Percentiles rank a stretch among this genome's conserved stretches.
Evolutionary conservation across 148 eudicot genomes (phyloP).

Genomic region (Vaccinium vitisidaea): DNA sequence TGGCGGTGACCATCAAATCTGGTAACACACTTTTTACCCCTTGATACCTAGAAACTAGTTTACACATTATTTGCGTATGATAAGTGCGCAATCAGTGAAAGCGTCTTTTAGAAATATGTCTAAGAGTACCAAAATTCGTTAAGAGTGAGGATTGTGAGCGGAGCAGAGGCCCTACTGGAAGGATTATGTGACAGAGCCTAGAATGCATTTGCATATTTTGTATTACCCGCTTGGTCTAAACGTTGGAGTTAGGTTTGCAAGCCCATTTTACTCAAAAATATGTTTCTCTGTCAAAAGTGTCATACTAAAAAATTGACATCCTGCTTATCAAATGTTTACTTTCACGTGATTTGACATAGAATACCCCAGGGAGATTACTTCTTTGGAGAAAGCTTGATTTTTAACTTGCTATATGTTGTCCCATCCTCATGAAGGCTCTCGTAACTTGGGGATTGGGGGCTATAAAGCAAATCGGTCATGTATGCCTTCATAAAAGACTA

Average conservation of each 20-base stretch:
- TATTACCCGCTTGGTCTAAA: neutral
- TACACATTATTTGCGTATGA: too few relatives aligned
- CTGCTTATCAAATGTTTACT: neutral
- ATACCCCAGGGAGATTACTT: too few relatives aligned
- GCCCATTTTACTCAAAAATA: neutral
- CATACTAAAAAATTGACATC: neutral
- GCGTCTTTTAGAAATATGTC: neutral
- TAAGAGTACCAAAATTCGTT: neutral
- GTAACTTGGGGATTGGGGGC: neutral
- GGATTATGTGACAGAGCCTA: neutral
- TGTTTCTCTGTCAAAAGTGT: neutral
- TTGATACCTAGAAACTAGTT: neutral
- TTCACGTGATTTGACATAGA: neutral
- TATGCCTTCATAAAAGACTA: neutral
- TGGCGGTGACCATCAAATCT: conserved; percentile 63
- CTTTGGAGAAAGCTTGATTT: neutral
- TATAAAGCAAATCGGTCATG: neutral
- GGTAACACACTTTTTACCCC: conserved; percentile 28
- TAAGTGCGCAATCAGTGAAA: neutral
- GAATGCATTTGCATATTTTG: neutral
- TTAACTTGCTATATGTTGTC: neutral
- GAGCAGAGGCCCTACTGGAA: neutral
- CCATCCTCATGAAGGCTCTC: neutral
- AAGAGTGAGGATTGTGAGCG: neutral
- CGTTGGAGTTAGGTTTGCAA: neutral